These are phyloP conservation scores for Lathyrus tuberosus DNA, from an alignment of 306 rosid species.

Conservation along the genomic window DNA sequence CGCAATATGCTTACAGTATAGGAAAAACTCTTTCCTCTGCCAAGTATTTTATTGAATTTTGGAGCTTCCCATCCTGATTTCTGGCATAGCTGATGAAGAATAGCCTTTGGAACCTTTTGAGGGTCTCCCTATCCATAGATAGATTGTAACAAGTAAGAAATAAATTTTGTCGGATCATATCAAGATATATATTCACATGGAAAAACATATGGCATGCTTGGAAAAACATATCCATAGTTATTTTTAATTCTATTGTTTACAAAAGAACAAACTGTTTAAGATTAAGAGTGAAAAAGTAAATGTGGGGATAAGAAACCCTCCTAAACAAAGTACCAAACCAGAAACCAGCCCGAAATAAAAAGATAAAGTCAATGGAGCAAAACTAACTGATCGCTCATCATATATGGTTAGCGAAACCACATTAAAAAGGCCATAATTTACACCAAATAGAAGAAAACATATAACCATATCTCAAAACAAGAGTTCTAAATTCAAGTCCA, in stretches of 20 bases:
- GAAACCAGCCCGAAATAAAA: conserved; percentile 1
- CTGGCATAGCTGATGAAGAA: conserved; percentile 94
- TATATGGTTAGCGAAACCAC: background rate
- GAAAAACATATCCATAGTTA: conserved; percentile 11
- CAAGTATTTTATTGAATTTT: conserved; percentile 69
- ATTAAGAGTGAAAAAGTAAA: conserved; percentile 17
- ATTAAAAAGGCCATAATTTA: background rate
- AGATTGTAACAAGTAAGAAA: conserved; percentile 19
- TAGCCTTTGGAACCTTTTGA: conserved; percentile 86
- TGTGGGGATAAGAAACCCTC: conserved; percentile 5
- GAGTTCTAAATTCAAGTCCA: conserved; percentile 16
- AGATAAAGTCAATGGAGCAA: conserved; percentile 4
- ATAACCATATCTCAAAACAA: conserved; percentile 14
- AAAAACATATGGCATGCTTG: conserved; percentile 20
- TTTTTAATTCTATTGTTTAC: conserved; percentile 5
- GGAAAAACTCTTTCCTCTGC: conserved; percentile 63
- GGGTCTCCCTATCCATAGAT: conserved; percentile 72
- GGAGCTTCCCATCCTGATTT: conserved; percentile 99
- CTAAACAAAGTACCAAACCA: conserved; percentile 10
- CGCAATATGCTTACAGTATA: conserved; percentile 80
- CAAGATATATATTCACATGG: conserved; percentile 27
- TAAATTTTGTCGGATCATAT: conserved; percentile 21
- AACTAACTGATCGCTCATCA: background rate
- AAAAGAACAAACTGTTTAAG: conserved; percentile 15
- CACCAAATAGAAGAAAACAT: conserved; percentile 22